Evolutionary conservation across 2,329 filamentous ascomycete genomes (phyloP).

Genomic region (Ophiostoma sp.): DNA sequence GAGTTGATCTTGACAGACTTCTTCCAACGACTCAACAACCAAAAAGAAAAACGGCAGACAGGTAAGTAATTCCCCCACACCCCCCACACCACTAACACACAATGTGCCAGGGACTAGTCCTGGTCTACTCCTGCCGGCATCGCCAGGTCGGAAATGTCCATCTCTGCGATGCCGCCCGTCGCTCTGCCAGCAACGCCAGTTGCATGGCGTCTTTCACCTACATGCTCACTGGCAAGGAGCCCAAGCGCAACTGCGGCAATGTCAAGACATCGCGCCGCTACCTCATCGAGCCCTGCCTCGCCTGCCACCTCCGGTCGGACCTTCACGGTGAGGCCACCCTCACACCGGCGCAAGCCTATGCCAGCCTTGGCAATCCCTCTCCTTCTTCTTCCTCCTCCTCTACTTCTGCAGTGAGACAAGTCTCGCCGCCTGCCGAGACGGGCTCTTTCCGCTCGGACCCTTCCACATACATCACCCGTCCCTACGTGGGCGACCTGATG

Average conservation of each 20-base stretch:
- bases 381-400: not conserved
- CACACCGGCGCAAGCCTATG: not conserved
- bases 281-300: slow-evolving; percentile 15
- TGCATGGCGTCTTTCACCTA: slow-evolving; percentile 14
- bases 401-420: not conserved
- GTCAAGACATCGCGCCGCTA: slow-evolving; percentile 3
- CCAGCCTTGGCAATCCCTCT: not conserved
- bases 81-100: not conserved
- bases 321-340: not conserved
- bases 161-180: slow-evolving; percentile 12
- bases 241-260: slow-evolving; percentile 13
- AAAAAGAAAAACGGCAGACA: not conserved
- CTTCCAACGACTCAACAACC: not conserved
- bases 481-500: slow-evolving; percentile 9
- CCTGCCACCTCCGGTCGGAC: not conserved
- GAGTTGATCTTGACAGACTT: not conserved
- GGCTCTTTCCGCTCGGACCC: not conserved
- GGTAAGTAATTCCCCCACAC: not conserved
- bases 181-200: slow-evolving; percentile 1
- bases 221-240: not conserved
- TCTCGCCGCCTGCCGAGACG: not conserved
- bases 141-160: slow-evolving; percentile 9
- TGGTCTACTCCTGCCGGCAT: slow-evolving; percentile 22
- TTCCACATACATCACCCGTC: not conserved
- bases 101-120: slow-evolving; percentile 21